phyloP scores from a whole-genome alignment of 352 stramenopile species.

The Phytophthora cactorum region DNA sequence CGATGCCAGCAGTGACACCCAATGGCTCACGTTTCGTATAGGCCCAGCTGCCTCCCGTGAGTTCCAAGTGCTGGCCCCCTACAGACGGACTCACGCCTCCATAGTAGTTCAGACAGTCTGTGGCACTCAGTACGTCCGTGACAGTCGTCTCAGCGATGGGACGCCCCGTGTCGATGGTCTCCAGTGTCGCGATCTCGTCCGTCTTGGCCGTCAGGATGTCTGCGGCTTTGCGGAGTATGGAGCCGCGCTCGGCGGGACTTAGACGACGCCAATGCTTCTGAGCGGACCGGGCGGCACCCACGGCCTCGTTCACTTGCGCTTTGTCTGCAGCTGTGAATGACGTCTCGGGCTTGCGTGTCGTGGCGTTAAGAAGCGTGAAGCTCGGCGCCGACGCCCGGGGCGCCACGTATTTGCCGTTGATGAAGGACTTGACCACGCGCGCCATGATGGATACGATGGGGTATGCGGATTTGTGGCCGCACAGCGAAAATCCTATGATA shows the following conservation, averaged over 20 bases:
- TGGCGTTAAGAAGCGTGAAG: slow-evolving; percentile 71
- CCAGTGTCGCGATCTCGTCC: slow-evolving; percentile 71
- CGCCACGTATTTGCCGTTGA: slow-evolving; percentile 69
- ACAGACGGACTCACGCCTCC: slow-evolving; percentile 67
- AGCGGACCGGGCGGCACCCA: slow-evolving; percentile 44
- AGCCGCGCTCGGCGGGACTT: slow-evolving; percentile 64
- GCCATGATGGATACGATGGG: slow-evolving; percentile 17
- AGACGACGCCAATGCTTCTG: slow-evolving; percentile 73
- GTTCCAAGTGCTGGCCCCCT: slow-evolving; percentile 72
- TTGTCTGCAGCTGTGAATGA: slow-evolving; percentile 56
- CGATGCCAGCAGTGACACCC: slow-evolving; percentile 76
- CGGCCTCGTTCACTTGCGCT: slow-evolving; percentile 56
- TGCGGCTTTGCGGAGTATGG: slow-evolving; percentile 66
- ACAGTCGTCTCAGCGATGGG: slow-evolving; percentile 76
- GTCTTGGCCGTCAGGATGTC: slow-evolving; percentile 66
- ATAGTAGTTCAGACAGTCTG: slow-evolving; percentile 85
- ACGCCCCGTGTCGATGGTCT: slow-evolving; percentile 82
- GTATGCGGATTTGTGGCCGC: slow-evolving; percentile 8
- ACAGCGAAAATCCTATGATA: slow-evolving; percentile 23
- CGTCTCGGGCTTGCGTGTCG: slow-evolving; percentile 54
- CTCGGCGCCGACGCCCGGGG: slow-evolving; percentile 16
- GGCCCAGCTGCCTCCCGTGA: slow-evolving; percentile 70
- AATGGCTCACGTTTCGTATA: slow-evolving; percentile 82
- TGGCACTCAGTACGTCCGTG: slow-evolving; percentile 74
- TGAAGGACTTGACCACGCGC: slow-evolving; percentile 67